These are phyloP conservation scores for Sarcodon sp. DNA, from an alignment of 768 basidiomycete genomes.

Conservation along the genomic window DNA sequence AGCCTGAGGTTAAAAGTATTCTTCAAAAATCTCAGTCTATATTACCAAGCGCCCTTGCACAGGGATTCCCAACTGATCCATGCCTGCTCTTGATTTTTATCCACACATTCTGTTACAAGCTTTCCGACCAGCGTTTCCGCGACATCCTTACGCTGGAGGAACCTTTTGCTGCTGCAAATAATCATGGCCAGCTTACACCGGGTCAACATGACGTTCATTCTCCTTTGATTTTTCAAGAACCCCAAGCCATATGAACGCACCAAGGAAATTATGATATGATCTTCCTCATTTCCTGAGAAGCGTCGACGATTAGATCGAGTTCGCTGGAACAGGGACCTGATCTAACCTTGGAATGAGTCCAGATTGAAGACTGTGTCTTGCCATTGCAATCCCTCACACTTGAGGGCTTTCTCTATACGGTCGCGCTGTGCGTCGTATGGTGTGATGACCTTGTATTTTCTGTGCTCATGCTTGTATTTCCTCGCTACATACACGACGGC, in stretches of 20 bases:
- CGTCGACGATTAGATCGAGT: constrained; percentile 3
- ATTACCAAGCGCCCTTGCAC: too few species aligned
- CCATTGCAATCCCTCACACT: constrained; percentile 38
- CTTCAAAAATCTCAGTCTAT: too few species aligned
- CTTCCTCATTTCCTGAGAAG: constrained; percentile 66
- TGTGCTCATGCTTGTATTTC: constrained; percentile 36
- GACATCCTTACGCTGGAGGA: constrained; percentile 39
- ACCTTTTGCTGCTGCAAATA: constrained; percentile 49
- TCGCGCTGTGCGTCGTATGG: constrained; percentile 70
- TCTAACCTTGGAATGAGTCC: constrained; percentile 68
- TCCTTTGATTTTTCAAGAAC: constrained; percentile 49
- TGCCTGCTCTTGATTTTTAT: background rate
- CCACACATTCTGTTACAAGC: constrained; percentile 20
- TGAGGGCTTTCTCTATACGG: constrained; percentile 42
- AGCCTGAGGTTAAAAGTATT: too few species aligned
- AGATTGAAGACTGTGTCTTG: constrained; percentile 65
- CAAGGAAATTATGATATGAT: constrained; percentile 61
- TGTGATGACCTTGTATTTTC: constrained; percentile 52
- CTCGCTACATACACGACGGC: constrained; percentile 43
- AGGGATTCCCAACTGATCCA: too few species aligned
- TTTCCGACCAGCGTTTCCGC: constrained; percentile 30
- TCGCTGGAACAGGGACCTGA: constrained; percentile 1
- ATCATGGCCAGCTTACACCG: constrained; percentile 73
- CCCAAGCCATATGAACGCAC: constrained; percentile 54
- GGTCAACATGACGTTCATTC: constrained; percentile 84